Percentiles rank a stretch among this genome's conserved stretches.
These are phyloP conservation scores for Nyssa sinensis DNA, from an alignment of 148 eudicot genomes.

Conservation along the genomic window DNA sequence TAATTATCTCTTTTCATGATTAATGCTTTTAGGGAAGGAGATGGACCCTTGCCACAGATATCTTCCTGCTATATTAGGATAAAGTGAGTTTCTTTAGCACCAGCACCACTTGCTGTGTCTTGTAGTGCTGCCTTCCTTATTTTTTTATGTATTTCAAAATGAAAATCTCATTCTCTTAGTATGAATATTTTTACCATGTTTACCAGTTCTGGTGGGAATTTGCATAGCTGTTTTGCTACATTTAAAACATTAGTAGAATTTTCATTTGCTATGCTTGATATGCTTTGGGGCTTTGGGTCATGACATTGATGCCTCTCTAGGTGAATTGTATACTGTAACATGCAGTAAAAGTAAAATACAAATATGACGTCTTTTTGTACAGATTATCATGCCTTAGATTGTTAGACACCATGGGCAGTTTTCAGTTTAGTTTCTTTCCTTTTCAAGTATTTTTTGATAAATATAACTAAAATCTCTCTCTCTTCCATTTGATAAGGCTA, in stretches of 20 bases:
- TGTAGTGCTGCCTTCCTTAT: not conserved
- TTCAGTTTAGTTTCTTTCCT: too few relatives aligned
- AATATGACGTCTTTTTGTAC: too few relatives aligned
- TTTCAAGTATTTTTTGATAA: too few relatives aligned
- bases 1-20: not conserved
- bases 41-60: conserved; percentile 61
- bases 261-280: not conserved
- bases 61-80: conserved; percentile 54
- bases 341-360: not conserved
- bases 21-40: conserved; percentile 42
- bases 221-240: not conserved
- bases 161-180: not conserved
- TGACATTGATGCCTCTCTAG: not conserved
- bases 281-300: not conserved
- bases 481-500: too few relatives aligned
- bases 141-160: not conserved
- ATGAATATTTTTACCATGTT: not conserved
- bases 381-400: not conserved
- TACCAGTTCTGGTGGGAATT: not conserved
- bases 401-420: too few relatives aligned
- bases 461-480: too few relatives aligned
- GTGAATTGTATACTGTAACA: not conserved
- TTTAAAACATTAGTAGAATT: not conserved
- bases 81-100: conserved; percentile 49
- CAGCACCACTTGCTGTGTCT: not conserved